phyloP scores from a whole-genome alignment of 192 early-diverging fungal species.

The Mortierella alpina region DNA sequence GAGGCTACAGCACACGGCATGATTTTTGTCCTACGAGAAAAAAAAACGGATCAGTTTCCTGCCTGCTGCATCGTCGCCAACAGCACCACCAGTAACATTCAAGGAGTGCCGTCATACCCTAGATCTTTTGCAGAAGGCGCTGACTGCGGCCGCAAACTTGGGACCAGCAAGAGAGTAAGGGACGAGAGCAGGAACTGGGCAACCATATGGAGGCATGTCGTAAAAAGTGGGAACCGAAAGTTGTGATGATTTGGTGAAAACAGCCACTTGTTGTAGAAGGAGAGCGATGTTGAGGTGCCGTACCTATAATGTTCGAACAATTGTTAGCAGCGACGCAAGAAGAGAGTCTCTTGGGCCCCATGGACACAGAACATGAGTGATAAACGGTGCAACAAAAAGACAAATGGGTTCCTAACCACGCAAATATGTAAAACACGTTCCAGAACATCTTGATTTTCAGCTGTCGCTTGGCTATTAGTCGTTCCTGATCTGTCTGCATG shows the following conservation, averaged over 20 bases:
- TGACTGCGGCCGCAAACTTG: slow-evolving; percentile 68
- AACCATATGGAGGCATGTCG: slow-evolving; percentile 87
- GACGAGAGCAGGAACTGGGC: slow-evolving; percentile 79
- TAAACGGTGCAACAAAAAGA: not conserved
- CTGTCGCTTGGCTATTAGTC: slow-evolving; percentile 30
- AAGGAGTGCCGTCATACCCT: slow-evolving; percentile 31
- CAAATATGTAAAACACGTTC: slow-evolving; percentile 54
- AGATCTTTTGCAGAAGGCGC: slow-evolving; percentile 64
- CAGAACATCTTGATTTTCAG: slow-evolving; percentile 44
- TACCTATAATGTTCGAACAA: slow-evolving; percentile 18
- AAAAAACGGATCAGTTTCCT: not conserved
- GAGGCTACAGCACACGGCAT: slow-evolving; percentile 91
- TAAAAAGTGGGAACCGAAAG: slow-evolving; percentile 92
- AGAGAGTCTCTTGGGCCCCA: not conserved
- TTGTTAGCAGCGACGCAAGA: not conserved
- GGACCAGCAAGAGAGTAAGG: slow-evolving; percentile 66
- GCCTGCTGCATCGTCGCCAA: not conserved
- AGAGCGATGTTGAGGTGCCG: slow-evolving; percentile 71
- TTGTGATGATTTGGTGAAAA: slow-evolving; percentile 84
- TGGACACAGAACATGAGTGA: not conserved
- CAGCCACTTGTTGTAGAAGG: slow-evolving; percentile 95
- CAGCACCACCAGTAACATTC: too few species aligned
- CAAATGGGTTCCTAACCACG: slow-evolving; percentile 44
- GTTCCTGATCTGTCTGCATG: slow-evolving; percentile 12
- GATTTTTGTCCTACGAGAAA: slow-evolving; percentile 66